Evolutionary conservation across 1,139 yeast genomes (phyloP), one percentile per base, ranked within the genome.

Genomic region (Sugiyamaella novakii): DNA sequence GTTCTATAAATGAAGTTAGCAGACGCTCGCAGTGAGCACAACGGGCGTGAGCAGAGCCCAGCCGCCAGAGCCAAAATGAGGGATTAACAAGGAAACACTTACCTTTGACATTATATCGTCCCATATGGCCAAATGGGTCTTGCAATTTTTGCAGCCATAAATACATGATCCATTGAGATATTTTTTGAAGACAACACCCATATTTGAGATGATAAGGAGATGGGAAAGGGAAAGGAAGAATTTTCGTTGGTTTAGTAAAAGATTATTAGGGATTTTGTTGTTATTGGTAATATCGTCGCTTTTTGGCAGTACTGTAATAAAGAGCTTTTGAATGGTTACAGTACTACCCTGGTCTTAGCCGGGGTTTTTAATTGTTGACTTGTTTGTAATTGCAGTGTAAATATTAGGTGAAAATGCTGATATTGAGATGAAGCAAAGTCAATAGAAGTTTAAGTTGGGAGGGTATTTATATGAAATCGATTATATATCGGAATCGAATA

Each of bases 111-210:
- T 58, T 34, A 70, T 60, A 48, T 70, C 71, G 37, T 59, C 63
- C 44, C 56, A 55, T 28, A 59, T 49, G 10, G 74, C 67, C 24
- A 72, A 60, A 52, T 72, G 75, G 2, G 75, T 67, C 46, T 59
- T 58, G 62, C 76, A 72, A 38, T 57, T 51, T 49, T 57, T 60
- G 59, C 76, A 72, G 48, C 70, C 70, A 58, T 68, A 72, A 39
- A 72, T 60, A 43, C 60, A 60, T 28, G 56, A 42, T 24, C 63
- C 59, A 35, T 58, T 56, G 15, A 70, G 61, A 49, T 67, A 68
- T 27, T 59, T 60, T 47, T 66, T 65, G 54, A 63, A 68, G 45
- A 59, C 55, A 39, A 68, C 60, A 22, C 72, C 73, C 73, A 69
- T 68, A 28, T 37, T 41, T 36, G 29, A 7, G 5, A 11, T 19